These are phyloP conservation scores for Auricularia cornea DNA, from an alignment of 768 basidiomycete genomes.

Conservation along the genomic window DNA sequence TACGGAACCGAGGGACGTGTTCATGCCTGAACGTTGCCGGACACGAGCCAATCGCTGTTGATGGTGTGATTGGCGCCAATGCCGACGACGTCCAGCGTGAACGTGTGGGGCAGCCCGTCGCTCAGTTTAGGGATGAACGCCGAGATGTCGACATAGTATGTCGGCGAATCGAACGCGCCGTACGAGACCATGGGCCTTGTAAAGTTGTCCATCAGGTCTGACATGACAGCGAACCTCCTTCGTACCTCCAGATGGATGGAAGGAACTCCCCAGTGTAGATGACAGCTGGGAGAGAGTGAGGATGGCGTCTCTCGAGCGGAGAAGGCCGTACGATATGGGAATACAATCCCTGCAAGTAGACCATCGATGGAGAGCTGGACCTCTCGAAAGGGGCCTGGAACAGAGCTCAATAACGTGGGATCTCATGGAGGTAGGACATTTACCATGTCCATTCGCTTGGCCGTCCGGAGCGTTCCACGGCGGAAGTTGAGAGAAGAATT, in stretches of 20 bases:
- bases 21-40: slow-evolving; percentile 7
- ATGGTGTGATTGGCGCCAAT: slow-evolving; percentile 7
- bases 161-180: slow-evolving; percentile 11
- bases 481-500: slow-evolving; percentile 7
- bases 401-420: no score
- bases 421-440: neutral
- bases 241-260: slow-evolving; percentile 7
- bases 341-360: slow-evolving; percentile 3
- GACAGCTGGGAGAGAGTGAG: slow-evolving; percentile 5
- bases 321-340: neutral
- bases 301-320: neutral
- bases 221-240: neutral
- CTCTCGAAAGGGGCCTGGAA: slow-evolving; percentile 11
- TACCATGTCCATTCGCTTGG: slow-evolving; percentile 1
- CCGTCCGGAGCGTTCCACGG: slow-evolving; percentile 5
- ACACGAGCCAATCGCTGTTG: slow-evolving; percentile 9
- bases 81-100: slow-evolving; percentile 18
- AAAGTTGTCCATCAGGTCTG: neutral
- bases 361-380: slow-evolving; percentile 9
- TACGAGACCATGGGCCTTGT: slow-evolving; percentile 9
- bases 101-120: slow-evolving; percentile 11
- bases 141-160: slow-evolving; percentile 12
- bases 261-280: slow-evolving; percentile 11
- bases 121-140: slow-evolving; percentile 8
- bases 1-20: neutral